Evolutionary conservation across 1,139 yeast genomes (phyloP), one percentile per base, ranked within the genome.

Genomic region (Candida dubliniensis): DNA sequence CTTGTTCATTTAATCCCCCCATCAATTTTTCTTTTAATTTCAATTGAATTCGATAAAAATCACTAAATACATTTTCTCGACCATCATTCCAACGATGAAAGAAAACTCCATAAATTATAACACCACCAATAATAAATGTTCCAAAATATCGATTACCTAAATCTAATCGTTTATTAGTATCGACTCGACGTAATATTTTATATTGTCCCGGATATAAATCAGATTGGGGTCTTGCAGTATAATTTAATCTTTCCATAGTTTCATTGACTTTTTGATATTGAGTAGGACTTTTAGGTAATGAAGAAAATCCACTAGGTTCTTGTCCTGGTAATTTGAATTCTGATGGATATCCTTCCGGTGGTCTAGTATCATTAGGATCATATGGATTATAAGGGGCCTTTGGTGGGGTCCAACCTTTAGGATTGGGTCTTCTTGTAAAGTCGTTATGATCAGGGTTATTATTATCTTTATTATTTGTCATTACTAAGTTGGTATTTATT

Each of bases 41-140:
- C 41, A 87, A 71, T 50, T 88, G 81, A 33, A 73, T 64, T 43
- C 93, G 63, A 60, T 87, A 82, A 42, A 87, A 81, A 40, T 77
- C 81, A 10, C 87, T 76, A 63, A 87, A 82, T 3, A 86, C 81
- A 55, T 87, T 84, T 50, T 87, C 95, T 53, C 80, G 77, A 8
- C 91, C 91, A 46, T 87, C 95, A 58, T 88, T 87, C 96, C 96
- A 87, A 45, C 91, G 71, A 60, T 84, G 79, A 64, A 87, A 83
- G 58, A 87, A 87, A 8, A 84, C 77, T 33, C 82, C 84, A 57
- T 80, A 84, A 2, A 78, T 58, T 25, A 77, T 63, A 8, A 82
- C 62, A 0, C 77, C 69, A 18, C 71, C 67, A 6, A 76, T 73
- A 15, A 79, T 53, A 10, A 76, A 59, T 12, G 74, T 69, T 0